These are phyloP conservation scores for Striga hermonthica DNA, from an alignment of 305 asterid genomes.

Conservation along the genomic window DNA sequence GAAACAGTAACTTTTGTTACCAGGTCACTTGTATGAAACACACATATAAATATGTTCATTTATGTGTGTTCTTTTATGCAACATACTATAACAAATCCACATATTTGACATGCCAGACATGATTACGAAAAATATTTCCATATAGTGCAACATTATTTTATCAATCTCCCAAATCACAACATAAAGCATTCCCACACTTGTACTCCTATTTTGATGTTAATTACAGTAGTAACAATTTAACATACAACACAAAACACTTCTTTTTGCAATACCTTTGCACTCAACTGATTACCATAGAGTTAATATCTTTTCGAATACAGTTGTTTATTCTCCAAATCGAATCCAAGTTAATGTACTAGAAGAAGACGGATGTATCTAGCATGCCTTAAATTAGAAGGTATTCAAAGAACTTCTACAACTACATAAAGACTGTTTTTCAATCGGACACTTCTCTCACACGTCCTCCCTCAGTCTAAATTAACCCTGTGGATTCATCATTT, in stretches of 20 bases:
- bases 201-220: background rate
- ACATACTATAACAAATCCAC: background rate
- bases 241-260: too few relatives aligned
- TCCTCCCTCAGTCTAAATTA: too few relatives aligned
- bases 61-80: background rate
- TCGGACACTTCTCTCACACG: too few relatives aligned
- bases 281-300: constrained; percentile 5
- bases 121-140: background rate
- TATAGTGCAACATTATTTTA: background rate
- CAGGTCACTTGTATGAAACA: background rate
- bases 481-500: too few relatives aligned
- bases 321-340: too few relatives aligned
- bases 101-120: background rate
- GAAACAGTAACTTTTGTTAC: background rate
- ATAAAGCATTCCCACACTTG: background rate
- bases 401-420: too few relatives aligned
- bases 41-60: background rate
- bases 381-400: background rate
- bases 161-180: background rate
- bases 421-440: too few relatives aligned
- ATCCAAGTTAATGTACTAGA: too few relatives aligned
- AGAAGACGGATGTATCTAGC: background rate
- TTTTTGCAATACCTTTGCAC: background rate
- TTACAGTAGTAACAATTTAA: background rate
- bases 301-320: background rate